phyloP scores from a whole-genome alignment of 2,329 filamentous ascomycete species.

The Sclerotinia spermophila region DNA sequence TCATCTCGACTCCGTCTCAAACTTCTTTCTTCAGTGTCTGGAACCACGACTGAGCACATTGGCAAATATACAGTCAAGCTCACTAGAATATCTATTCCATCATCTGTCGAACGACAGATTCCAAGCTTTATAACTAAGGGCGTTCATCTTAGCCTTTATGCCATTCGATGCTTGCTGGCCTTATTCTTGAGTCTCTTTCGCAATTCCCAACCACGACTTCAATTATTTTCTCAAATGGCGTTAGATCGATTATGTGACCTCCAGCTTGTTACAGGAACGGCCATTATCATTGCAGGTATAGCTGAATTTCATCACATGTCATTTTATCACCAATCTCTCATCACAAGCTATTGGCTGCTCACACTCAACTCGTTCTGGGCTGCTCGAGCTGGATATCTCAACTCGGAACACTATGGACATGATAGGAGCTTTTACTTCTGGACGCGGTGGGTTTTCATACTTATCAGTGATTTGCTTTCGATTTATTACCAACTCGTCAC shows the following conservation, averaged over 20 bases:
- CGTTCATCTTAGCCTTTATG: not conserved
- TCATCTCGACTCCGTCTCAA: slow-evolving; percentile 5
- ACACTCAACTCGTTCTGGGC: slow-evolving; percentile 24
- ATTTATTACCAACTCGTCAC: slow-evolving; percentile 16
- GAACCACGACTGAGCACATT: slow-evolving; percentile 11
- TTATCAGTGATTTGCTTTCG: slow-evolving; percentile 15
- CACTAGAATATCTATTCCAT: not conserved
- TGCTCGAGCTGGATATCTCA: slow-evolving; percentile 17
- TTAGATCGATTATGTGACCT: slow-evolving; percentile 22
- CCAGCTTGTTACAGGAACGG: slow-evolving; percentile 20
- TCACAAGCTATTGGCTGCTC: slow-evolving; percentile 22
- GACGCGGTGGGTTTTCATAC: slow-evolving; percentile 11
- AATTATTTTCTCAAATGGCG: slow-evolving; percentile 13
- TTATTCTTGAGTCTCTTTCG: slow-evolving; percentile 13
- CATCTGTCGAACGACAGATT: not conserved
- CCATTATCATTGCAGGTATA: slow-evolving; percentile 22
- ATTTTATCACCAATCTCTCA: slow-evolving; percentile 23
- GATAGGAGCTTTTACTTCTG: slow-evolving; percentile 20
- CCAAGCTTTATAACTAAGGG: not conserved
- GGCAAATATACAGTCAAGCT: slow-evolving; percentile 11
- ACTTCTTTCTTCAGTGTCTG: not conserved
- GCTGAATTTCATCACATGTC: slow-evolving; percentile 16
- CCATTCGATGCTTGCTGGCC: not conserved
- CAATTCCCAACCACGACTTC: not conserved
- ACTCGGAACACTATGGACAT: slow-evolving; percentile 6